Percentiles rank a stretch among this genome's conserved stretches.
These are phyloP conservation scores for Cladophialophora chaetospira DNA, from an alignment of 2,329 filamentous ascomycete species.

Conservation along the genomic window DNA sequence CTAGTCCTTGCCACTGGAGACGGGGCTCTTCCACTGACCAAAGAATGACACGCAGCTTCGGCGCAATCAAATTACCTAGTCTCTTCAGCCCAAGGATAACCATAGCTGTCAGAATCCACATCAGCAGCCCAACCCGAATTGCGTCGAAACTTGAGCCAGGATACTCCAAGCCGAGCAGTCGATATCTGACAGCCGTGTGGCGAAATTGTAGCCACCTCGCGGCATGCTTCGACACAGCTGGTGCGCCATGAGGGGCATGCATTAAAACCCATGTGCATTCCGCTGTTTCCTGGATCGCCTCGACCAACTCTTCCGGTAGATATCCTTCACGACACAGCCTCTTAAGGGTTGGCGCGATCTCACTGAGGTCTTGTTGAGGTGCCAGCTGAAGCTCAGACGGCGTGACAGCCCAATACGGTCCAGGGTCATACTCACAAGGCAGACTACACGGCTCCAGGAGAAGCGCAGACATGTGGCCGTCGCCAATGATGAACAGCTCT, in stretches of 20 bases:
- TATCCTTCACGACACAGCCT: constrained; percentile 2
- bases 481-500: constrained; percentile 31
- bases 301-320: constrained; percentile 23
- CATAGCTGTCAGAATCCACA: constrained; percentile 30
- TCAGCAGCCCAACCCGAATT: constrained; percentile 21
- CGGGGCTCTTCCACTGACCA: constrained; percentile 7
- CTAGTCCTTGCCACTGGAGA: constrained; percentile 16
- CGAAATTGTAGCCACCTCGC: constrained; percentile 31
- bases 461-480: constrained; percentile 27
- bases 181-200: constrained; percentile 25
- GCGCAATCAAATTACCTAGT: constrained; percentile 26
- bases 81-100: constrained; percentile 26
- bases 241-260: constrained; percentile 16
- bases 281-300: constrained; percentile 21
- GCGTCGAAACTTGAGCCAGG: constrained; percentile 21
- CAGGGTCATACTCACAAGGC: constrained; percentile 31
- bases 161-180: constrained; percentile 21
- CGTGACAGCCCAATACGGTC: constrained; percentile 25
- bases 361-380: constrained; percentile 20
- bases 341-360: constrained; percentile 20
- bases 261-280: constrained; percentile 28
- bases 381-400: constrained; percentile 22
- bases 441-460: constrained; percentile 27
- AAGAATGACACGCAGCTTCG: constrained; percentile 21
- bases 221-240: constrained; percentile 25